Percentiles rank a stretch among this genome's conserved stretches.
phyloP scores from a whole-genome alignment of 768 basidiomycete species.

The Pulveroboletus sp. region DNA sequence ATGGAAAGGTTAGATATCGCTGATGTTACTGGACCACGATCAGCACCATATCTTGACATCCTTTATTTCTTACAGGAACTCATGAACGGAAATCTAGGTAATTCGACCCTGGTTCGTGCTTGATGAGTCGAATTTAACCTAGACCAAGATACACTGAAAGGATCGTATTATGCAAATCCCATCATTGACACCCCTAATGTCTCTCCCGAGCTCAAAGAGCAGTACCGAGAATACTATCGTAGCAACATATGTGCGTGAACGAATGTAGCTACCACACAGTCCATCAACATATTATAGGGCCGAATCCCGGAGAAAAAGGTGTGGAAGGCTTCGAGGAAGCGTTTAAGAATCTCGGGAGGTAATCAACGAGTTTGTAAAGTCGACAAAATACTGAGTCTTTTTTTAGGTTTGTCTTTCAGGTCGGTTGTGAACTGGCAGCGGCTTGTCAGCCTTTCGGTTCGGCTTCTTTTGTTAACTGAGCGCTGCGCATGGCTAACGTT shows the following conservation, averaged over 20 bases:
- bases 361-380: conserved; percentile 8
- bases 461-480: neutral
- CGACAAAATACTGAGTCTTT: conserved; percentile 2
- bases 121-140: neutral
- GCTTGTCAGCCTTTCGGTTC: conserved; percentile 92
- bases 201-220: conserved; percentile 43
- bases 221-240: conserved; percentile 82
- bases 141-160: conserved; percentile 74
- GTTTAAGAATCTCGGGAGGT: conserved; percentile 83
- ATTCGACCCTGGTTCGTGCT: neutral
- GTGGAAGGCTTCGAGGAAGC: conserved; percentile 78
- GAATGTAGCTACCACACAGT: neutral
- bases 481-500: neutral
- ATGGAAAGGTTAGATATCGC: conserved; percentile 69
- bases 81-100: conserved; percentile 90
- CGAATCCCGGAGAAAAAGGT: conserved; percentile 47
- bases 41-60: neutral
- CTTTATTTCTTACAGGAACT: conserved; percentile 55
- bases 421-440: conserved; percentile 74
- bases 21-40: neutral
- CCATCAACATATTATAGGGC: conserved; percentile 47
- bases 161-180: conserved; percentile 88
- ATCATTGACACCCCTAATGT: conserved; percentile 63
- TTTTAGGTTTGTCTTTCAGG: conserved; percentile 68
- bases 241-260: conserved; percentile 72